A percentile compares a stretch with the other conserved stretches of the same genome.
phyloP scores from a whole-genome alignment of 768 basidiomycete genomes.

The Daedaleopsis sinensis region DNA sequence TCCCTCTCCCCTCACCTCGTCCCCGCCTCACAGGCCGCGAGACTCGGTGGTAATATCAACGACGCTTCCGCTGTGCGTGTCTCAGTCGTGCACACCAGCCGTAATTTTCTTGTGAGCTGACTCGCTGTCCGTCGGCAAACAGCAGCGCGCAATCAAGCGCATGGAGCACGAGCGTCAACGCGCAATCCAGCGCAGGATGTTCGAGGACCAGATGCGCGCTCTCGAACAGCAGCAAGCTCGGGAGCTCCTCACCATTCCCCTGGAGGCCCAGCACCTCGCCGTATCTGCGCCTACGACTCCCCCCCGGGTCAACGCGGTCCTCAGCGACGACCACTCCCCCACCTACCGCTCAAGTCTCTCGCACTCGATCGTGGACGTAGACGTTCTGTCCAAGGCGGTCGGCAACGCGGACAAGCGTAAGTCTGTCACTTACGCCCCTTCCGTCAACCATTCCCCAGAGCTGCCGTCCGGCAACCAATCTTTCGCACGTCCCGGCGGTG shows the following conservation, averaged over 20 bases:
- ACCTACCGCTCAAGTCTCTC: constrained; percentile 46
- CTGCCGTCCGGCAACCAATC: constrained; percentile 50
- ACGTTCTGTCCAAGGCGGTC: constrained; percentile 68
- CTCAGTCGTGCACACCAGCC: constrained; percentile 2
- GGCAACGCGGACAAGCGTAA: constrained; percentile 81
- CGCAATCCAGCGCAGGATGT: constrained; percentile 80
- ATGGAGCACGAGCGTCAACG: constrained; percentile 91
- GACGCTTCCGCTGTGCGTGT: constrained; percentile 80
- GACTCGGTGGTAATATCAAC: constrained; percentile 84
- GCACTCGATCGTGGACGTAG: constrained; percentile 59
- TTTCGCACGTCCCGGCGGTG: constrained; percentile 70
- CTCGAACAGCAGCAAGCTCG: constrained; percentile 91
- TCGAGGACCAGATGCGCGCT: constrained; percentile 95
- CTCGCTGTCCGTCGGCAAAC: constrained; percentile 32
- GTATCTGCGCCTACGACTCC: constrained; percentile 90
- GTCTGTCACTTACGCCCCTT: constrained; percentile 83
- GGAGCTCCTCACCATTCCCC: constrained; percentile 77
- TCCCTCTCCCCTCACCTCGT: constrained; percentile 6
- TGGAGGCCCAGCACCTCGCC: constrained; percentile 78
- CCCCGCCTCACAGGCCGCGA: constrained; percentile 60
- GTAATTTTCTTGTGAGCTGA: constrained; percentile 14
- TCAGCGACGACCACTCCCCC: constrained; percentile 59
- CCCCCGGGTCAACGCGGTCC: constrained; percentile 73
- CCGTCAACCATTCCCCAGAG: constrained; percentile 76
- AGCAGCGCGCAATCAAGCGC: constrained; percentile 85